phyloP scores from a whole-genome alignment of 441 rosid genomes.

The Jatropha multifida region DNA sequence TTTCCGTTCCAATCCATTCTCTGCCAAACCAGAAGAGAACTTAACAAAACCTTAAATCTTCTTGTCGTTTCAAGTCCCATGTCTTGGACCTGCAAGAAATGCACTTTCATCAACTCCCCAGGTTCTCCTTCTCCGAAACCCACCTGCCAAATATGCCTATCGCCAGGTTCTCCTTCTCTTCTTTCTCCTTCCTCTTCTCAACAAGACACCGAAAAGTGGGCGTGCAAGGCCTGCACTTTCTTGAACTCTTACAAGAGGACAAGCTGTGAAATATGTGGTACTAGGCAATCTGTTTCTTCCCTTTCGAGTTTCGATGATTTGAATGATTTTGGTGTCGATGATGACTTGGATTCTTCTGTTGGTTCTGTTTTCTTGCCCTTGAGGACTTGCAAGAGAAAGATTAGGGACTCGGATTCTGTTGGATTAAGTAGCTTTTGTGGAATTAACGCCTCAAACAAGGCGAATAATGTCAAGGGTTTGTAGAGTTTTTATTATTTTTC shows the following conservation, averaged over 20 bases:
- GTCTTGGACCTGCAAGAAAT: conserved; percentile 79
- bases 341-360: conserved; percentile 50
- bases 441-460: conserved; percentile 6
- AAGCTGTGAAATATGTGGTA: conserved; percentile 65
- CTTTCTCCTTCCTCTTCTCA: conserved; percentile 35
- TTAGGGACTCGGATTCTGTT: conserved; percentile 32
- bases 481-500: not conserved
- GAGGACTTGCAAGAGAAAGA: conserved; percentile 63
- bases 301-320: conserved; percentile 49
- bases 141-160: conserved; percentile 63
- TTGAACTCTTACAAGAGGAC: conserved; percentile 66
- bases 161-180: conserved; percentile 38
- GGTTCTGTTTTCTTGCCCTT: conserved; percentile 91
- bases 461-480: conserved; percentile 19
- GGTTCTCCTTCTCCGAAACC: conserved; percentile 44
- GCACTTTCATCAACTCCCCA: conserved; percentile 79
- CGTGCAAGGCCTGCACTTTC: conserved; percentile 93
- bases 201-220: conserved; percentile 50
- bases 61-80: not conserved
- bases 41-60: not conserved
- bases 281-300: conserved; percentile 47
- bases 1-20: not conserved
- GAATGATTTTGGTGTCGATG: conserved; percentile 44
- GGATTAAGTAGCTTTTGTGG: conserved; percentile 21
- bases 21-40: not conserved